phyloP scores from a whole-genome alignment of 2,329 filamentous ascomycete species.

The Xenoacremonium recifei region DNA sequence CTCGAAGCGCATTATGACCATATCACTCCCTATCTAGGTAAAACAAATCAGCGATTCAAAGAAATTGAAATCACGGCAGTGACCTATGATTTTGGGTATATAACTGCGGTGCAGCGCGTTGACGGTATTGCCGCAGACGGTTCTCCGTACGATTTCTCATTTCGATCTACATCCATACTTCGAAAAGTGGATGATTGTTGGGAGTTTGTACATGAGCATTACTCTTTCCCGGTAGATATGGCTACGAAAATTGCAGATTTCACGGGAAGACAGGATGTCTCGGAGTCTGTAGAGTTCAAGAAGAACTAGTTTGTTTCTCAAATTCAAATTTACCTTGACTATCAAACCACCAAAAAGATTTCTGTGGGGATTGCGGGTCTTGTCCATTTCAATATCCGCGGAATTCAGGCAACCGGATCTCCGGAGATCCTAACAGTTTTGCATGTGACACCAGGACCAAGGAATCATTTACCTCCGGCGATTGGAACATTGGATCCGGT shows the following conservation, averaged over 20 bases:
- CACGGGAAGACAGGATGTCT: neutral
- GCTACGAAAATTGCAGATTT: neutral
- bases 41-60: neutral
- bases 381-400: no score
- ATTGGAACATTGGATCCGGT: no score
- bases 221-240: neutral
- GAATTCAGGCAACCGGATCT: no score
- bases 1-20: neutral
- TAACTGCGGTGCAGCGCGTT: neutral
- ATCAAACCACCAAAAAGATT: no score
- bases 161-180: neutral
- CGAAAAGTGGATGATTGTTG: neutral
- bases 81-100: neutral
- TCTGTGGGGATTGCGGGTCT: no score
- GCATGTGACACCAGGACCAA: no score
- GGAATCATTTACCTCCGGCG: no score
- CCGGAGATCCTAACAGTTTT: no score
- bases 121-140: neutral
- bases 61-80: neutral
- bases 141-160: neutral
- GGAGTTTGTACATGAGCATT: neutral
- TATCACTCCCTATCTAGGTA: neutral
- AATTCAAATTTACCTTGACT: no score
- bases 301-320: no score
- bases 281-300: no score